Conservation (phyloP, 371 early-diverging fungal genomes). For the Funneliformis caledonium region DNA sequence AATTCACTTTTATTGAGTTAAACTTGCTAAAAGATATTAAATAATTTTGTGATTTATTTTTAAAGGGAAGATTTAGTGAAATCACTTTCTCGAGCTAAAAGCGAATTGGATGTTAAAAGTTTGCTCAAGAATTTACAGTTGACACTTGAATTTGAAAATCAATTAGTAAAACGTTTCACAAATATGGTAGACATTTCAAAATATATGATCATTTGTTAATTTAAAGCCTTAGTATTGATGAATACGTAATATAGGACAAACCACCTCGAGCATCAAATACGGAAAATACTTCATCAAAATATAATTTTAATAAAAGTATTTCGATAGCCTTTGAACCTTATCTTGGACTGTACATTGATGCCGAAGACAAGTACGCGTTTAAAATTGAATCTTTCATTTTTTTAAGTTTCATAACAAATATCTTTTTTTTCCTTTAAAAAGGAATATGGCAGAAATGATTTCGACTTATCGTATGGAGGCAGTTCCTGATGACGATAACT, state of each 20-base stretch:
- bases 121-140: slow-evolving; percentile 76
- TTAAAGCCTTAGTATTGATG: neutral
- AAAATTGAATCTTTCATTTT: slow-evolving; percentile 1
- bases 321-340: slow-evolving; percentile 88
- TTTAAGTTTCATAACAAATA: neutral
- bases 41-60: neutral
- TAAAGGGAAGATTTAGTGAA: slow-evolving; percentile 56
- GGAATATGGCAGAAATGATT: slow-evolving; percentile 65
- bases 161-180: slow-evolving; percentile 74
- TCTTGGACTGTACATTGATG: slow-evolving; percentile 78
- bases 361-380: slow-evolving; percentile 73
- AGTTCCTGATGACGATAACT: slow-evolving; percentile 63
- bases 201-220: neutral
- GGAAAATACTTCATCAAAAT: slow-evolving; percentile 44
- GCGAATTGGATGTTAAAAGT: slow-evolving; percentile 66
- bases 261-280: neutral
- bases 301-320: slow-evolving; percentile 73
- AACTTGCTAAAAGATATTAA: neutral
- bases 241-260: slow-evolving; percentile 9
- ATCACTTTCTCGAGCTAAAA: slow-evolving; percentile 54
- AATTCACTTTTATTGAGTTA: neutral
- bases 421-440: slow-evolving; percentile 38
- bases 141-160: slow-evolving; percentile 90
- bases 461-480: slow-evolving; percentile 55
- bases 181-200: slow-evolving; percentile 47